These are phyloP conservation scores for Breynia disticha DNA, from an alignment of 441 rosid species.

Conservation along the genomic window DNA sequence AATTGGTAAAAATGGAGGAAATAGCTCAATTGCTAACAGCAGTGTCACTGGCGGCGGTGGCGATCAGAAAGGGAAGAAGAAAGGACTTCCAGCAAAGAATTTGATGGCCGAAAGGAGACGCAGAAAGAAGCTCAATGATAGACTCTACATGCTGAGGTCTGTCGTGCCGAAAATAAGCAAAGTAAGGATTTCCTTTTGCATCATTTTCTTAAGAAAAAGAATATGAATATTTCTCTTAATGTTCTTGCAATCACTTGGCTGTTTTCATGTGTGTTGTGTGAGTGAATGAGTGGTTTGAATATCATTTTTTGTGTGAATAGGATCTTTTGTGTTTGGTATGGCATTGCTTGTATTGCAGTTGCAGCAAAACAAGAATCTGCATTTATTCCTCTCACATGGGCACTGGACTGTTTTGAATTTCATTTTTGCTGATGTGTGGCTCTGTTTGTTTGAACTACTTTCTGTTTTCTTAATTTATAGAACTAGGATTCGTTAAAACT, in stretches of 20 bases:
- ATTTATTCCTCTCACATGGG: constrained; percentile 36
- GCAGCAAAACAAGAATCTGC: constrained; percentile 19
- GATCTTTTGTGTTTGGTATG: constrained; percentile 13
- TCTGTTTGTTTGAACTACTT: too few species aligned
- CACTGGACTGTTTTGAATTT: constrained; percentile 4
- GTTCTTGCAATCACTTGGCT: constrained; percentile 14
- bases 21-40: constrained; percentile 40
- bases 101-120: constrained; percentile 72
- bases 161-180: constrained; percentile 72
- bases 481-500: too few species aligned
- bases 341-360: constrained; percentile 1
- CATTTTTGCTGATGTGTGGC: too few species aligned
- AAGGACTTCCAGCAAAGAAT: constrained; percentile 61
- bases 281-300: neutral
- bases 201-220: constrained; percentile 25
- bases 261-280: neutral
- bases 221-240: constrained; percentile 9
- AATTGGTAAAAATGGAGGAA: constrained; percentile 34
- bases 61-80: constrained; percentile 51
- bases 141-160: constrained; percentile 62
- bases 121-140: constrained; percentile 66
- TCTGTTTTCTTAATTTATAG: too few species aligned
- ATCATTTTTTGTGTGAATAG: constrained; percentile 9
- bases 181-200: constrained; percentile 32
- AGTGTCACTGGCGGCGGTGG: constrained; percentile 26